Conservation (phyloP, 768 basidiomycete species). For the Cyclocybe cylindracea region DNA sequence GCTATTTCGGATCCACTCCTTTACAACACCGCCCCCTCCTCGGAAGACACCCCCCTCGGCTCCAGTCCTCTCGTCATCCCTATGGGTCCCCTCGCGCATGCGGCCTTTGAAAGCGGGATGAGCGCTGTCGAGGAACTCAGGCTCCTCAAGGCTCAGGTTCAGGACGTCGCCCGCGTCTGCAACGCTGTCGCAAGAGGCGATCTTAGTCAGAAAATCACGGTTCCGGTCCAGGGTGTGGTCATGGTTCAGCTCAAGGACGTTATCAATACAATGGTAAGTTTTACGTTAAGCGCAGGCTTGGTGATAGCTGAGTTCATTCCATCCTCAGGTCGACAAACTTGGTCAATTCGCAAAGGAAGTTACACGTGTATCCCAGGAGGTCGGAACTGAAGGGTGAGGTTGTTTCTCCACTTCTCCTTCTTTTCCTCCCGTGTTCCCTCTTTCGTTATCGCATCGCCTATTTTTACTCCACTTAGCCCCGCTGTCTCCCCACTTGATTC, state of each 20-base stretch:
- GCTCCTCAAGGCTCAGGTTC: slow-evolving; percentile 81
- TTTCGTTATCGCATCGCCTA: neutral
- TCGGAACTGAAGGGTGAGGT: slow-evolving; percentile 73
- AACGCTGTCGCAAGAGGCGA: slow-evolving; percentile 80
- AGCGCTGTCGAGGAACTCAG: slow-evolving; percentile 77
- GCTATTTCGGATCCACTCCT: slow-evolving; percentile 45
- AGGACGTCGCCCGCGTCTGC: slow-evolving; percentile 79
- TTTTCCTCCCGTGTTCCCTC: neutral
- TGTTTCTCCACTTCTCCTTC: slow-evolving; percentile 2
- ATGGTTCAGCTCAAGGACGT: slow-evolving; percentile 83
- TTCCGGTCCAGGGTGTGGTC: slow-evolving; percentile 74
- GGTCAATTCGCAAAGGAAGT: slow-evolving; percentile 92
- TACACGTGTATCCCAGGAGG: slow-evolving; percentile 82
- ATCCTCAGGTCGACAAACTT: slow-evolving; percentile 49
- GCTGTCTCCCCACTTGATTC: neutral
- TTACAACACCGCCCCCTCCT: slow-evolving; percentile 12
- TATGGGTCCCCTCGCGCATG: slow-evolving; percentile 60
- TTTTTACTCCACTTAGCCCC: slow-evolving; percentile 2
- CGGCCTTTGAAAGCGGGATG: slow-evolving; percentile 65
- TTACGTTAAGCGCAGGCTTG: neutral
- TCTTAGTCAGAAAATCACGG: slow-evolving; percentile 76
- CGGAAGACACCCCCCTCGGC: slow-evolving; percentile 47
- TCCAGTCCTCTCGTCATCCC: slow-evolving; percentile 52
- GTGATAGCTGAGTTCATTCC: neutral
- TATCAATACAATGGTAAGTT: slow-evolving; percentile 60